These are phyloP conservation scores for Pleoardoris graminearum DNA, from an alignment of 2,329 filamentous ascomycete genomes.

Conservation along the genomic window DNA sequence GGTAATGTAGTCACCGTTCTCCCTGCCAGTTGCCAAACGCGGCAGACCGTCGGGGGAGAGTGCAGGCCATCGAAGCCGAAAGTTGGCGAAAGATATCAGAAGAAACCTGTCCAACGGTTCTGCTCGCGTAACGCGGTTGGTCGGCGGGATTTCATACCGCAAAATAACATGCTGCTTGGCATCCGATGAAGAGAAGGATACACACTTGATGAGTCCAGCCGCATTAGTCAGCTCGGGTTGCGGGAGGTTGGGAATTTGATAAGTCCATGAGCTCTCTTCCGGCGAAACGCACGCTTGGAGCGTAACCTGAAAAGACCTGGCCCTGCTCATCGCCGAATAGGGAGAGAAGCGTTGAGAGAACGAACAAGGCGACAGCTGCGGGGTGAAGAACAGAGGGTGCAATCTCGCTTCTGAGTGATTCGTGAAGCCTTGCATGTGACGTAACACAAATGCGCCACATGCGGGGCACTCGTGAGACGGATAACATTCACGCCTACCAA, in stretches of 20 bases:
- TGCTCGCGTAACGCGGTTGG: slow-evolving; percentile 39
- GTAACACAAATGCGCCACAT: slow-evolving; percentile 5
- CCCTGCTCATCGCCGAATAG: no score
- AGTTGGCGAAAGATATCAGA: slow-evolving; percentile 43
- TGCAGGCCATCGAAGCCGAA: slow-evolving; percentile 28
- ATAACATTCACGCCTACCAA: not conserved
- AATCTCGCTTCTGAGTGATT: not conserved
- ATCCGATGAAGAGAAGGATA: slow-evolving; percentile 30
- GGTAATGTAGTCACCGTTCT: slow-evolving; percentile 45
- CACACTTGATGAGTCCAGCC: slow-evolving; percentile 31
- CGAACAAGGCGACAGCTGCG: slow-evolving; percentile 19
- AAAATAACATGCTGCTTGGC: slow-evolving; percentile 30
- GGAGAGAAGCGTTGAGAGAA: no score
- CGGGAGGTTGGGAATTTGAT: slow-evolving; percentile 29
- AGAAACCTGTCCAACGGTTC: slow-evolving; percentile 38
- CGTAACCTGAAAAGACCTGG: no score
- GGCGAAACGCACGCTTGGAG: no score
- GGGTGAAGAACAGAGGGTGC: no score
- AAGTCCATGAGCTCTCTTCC: slow-evolving; percentile 35
- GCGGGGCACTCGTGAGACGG: not conserved
- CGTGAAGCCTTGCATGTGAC: slow-evolving; percentile 3
- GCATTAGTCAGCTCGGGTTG: slow-evolving; percentile 17
- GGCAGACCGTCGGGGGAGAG: slow-evolving; percentile 7
- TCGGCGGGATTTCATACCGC: slow-evolving; percentile 28
- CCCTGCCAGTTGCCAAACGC: slow-evolving; percentile 34